Base-by-base conservation (phyloP, 2,329 filamentous ascomycete genomes). In the Fusarium luffae region DNA sequence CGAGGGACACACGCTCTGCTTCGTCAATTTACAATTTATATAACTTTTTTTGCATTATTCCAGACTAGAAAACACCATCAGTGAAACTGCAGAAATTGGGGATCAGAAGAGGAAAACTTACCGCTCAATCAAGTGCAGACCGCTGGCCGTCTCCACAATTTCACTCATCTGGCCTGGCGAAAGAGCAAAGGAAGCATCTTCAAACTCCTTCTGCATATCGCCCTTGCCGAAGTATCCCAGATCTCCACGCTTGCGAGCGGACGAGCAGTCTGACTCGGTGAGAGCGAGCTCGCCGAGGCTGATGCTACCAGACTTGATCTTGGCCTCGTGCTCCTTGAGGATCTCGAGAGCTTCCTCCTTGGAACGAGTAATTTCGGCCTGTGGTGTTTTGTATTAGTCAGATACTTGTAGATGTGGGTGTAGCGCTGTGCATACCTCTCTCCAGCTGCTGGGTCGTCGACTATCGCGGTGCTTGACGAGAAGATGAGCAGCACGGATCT, bases 191-290 rank as follows among this genome's bases (percentile, higher is more conserved):
- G 96, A 92, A 7, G 94, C 94, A 59, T 98, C 93, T 82, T 99
- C 96, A 77, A 99, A 99, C 82, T 98, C 95, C 84, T 94, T 95
- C 80, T 99, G 96, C 96, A 99, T 99, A 77, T 98, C 95, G 28
- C 94, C 93, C 75, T 88, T 90, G 59, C 93, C 94, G 80, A 99
- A 99, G 81, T 94, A 97, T 21, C 96, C 96, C 83, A 99, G 83
- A 79, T 99, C 96, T 60, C 96, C 96, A 72, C 90, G 89, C 87
- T 98, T 99, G 75, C 94, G 89, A 30, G 96, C 94, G 75, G 94
- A 98, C 81, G 93, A 97, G 83, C 95, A 98, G 82, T 99, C 96
- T 18, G 93, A 97, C 83, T 98, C 96, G 44, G 89, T 92, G 63
- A 89, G 88, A 14, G 96, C 96, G 70, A 99, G 86, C 70, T 98